phyloP scores from a whole-genome alignment of 2,329 filamentous ascomycete species.

The Helotiales sp. region DNA sequence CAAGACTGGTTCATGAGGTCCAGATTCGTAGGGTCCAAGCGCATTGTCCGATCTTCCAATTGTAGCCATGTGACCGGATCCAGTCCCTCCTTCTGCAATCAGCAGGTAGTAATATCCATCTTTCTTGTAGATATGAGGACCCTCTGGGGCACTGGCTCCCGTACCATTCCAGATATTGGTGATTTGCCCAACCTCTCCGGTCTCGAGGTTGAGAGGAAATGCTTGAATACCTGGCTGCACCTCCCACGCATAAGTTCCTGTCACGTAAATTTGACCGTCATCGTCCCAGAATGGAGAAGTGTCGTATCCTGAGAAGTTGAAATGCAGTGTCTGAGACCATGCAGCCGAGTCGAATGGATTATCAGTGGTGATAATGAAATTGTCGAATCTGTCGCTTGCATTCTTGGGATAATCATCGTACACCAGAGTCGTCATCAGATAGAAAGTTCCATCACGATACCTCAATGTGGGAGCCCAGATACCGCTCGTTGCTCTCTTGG shows the following conservation, averaged over 20 bases:
- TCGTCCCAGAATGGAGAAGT: constrained; percentile 56
- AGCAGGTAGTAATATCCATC: constrained; percentile 54
- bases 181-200: constrained; percentile 44
- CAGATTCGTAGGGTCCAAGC: constrained; percentile 45
- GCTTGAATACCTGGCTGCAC: constrained; percentile 42
- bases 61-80: constrained; percentile 48
- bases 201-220: constrained; percentile 41
- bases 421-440: constrained; percentile 43
- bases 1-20: constrained; percentile 46
- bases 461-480: constrained; percentile 50
- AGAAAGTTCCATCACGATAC: constrained; percentile 45
- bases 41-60: constrained; percentile 46
- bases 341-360: constrained; percentile 40
- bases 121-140: constrained; percentile 53
- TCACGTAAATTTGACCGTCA: constrained; percentile 53
- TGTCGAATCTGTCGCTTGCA: constrained; percentile 41
- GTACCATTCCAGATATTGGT: constrained; percentile 49
- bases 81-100: constrained; percentile 55
- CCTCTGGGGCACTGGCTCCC: constrained; percentile 46
- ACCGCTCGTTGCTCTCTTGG: constrained; percentile 38
- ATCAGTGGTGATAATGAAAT: constrained; percentile 42
- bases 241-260: constrained; percentile 41
- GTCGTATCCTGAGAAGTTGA: constrained; percentile 53
- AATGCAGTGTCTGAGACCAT: constrained; percentile 48
- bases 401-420: constrained; percentile 40